Base-by-base conservation (phyloP, 495 filamentous ascomycete genomes). In the Peziza echinospora region DNA sequence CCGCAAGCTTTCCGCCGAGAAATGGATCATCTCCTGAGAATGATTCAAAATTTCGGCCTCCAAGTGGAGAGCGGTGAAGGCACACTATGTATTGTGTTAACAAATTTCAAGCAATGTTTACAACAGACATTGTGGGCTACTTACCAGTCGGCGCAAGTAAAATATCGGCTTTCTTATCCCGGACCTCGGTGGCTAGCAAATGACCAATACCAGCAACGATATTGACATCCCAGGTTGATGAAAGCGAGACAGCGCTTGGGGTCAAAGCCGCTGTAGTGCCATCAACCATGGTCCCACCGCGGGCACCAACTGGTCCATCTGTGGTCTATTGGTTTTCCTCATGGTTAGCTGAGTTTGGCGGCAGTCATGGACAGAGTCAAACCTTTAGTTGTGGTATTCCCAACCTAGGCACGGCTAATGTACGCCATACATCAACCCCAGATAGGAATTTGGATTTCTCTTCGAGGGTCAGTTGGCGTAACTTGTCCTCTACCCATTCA, bases 1-100 rank as follows among this genome's bases (percentile, higher is more conserved):
- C 79, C 17, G 81, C 79, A 21, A 78, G 62, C 5, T 68, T 67
- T 0, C 82, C 82, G 3, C 79, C 72, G 2, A 87, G 66, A 7
- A 78, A 64, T 6, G 80, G 80, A 55, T 87, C 82, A 53, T 85
- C 82, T 41, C 64, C 59, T 11, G 72, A 72, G 46, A 84, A 75
- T 2, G 74, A 79, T 61, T 87, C 82, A 52, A 84, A 87, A 28
- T 78, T 78, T 49, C 82, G 71, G 5, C 82, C 82, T 7, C 81
- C 82, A 0, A 84, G 67, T 3, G 82, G 82, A 0, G 73, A 74
- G 19, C 82, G 71, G 49, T 85, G 81, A 57, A 77, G 79, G 57
- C 56, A 59, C 30, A 59, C 56, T 59, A 22, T 43, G n/a, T 13
- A 21, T 3, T 4, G 21, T 43, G 11, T 17, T 1, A 19, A 43